A percentile compares a stretch with the other conserved stretches of the same genome.
phyloP scores from a whole-genome alignment of 2,329 filamentous ascomycete genomes.

The Chaetoscypha palmicola region DNA sequence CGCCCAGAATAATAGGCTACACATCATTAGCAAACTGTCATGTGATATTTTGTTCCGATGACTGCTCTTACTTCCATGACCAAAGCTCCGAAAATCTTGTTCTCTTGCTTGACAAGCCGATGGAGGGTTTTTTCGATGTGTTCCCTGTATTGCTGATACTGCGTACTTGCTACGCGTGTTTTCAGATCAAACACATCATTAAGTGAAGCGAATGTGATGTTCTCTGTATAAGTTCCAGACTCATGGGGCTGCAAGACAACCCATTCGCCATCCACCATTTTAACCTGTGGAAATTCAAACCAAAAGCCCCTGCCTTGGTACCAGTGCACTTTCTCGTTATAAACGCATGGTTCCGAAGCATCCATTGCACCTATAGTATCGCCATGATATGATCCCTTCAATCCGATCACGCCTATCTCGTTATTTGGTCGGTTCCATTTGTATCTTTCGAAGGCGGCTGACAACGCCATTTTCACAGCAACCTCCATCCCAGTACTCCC shows the following conservation, averaged over 20 bases:
- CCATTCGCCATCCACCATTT: conserved; percentile 62
- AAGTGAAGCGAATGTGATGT: conserved; percentile 37
- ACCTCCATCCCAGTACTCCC: conserved; percentile 79
- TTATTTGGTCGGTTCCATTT: conserved; percentile 46
- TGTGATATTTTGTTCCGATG: background rate
- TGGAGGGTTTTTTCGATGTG: conserved; percentile 53
- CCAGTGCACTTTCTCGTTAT: conserved; percentile 81
- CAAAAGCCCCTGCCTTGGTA: conserved; percentile 72
- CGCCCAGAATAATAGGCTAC: conserved; percentile 65
- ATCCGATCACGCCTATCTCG: conserved; percentile 61
- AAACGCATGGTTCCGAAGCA: conserved; percentile 68
- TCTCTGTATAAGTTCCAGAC: conserved; percentile 15
- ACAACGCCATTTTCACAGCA: conserved; percentile 76
- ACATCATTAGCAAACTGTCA: no score
- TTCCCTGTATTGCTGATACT: conserved; percentile 46
- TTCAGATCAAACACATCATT: conserved; percentile 54
- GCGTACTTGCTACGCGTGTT: conserved; percentile 37
- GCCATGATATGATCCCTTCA: conserved; percentile 78
- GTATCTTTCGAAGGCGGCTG: conserved; percentile 60
- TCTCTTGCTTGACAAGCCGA: conserved; percentile 44
- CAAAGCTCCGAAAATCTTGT: conserved; percentile 65
- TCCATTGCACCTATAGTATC: conserved; percentile 89
- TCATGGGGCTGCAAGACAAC: conserved; percentile 36
- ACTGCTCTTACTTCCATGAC: conserved; percentile 62
- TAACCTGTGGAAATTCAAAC: conserved; percentile 71